Evolutionary conservation across 257 asterid species (phyloP), one percentile per base, ranked within the genome.

Genomic region (Marsdenia floribunda): DNA sequence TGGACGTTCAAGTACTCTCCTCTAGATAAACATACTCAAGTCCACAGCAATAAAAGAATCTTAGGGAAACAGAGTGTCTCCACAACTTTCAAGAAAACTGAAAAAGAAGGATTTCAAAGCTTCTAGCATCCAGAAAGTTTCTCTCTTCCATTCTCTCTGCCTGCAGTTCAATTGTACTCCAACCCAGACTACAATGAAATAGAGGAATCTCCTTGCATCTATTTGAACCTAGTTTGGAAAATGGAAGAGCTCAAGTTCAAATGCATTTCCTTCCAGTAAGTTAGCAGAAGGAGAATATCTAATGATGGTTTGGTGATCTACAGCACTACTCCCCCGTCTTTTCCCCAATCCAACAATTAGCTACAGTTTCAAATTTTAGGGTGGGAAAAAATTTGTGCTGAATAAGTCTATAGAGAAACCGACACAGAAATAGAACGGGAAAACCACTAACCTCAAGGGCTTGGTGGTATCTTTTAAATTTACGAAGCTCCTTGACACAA

Each of bases 401-500:
- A 21, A 15, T 24, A 57, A 47, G 7, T 63, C 42, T 47, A 46
- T 46, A 7, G 2, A 69, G 52, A 61, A 75, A 38, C 12, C 6
- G 3, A 58, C 47, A 44, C 0, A 18, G 18, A 66, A n/a, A 76
- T 42, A 55, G 60, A 29, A 16, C 5, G 35, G 15, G 29, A 10
- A 40, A 40, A 11, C 13, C 3, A 18, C 11, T 46, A 24, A 91
- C 97, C 97, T 93, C 96, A 72, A 89, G 96, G 79, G 97, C 95
- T 66, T 85, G 90, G 44, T 77, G 74, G 77, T 76, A 80, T 76
- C 83, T 86, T 65, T 79, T 64, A 79, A 82, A 91, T 77, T 75
- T 86, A 14, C 96, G 97, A 18, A 93, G 93, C 71, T 87, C 88
- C 63, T 35, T 84, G 78, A 89, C 50, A 69, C 97, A 93, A 38